These are phyloP conservation scores for Leptomonas seymouri DNA, from an alignment of 208 protist species.

Conservation along the genomic window DNA sequence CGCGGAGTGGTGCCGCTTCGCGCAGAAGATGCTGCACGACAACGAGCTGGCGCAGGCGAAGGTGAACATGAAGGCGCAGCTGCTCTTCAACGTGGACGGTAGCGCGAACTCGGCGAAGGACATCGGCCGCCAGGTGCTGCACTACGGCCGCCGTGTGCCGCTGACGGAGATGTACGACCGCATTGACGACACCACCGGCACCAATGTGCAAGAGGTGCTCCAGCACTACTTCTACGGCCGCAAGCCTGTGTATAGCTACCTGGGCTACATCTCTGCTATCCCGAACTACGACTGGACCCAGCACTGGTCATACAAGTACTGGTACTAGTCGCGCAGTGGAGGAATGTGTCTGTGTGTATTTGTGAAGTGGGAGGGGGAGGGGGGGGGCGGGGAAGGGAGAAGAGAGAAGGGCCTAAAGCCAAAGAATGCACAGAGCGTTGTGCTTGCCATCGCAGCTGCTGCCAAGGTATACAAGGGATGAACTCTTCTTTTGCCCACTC, in stretches of 20 bases:
- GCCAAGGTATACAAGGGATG: not conserved
- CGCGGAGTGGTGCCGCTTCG: slow-evolving; percentile 86
- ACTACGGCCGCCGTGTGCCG: slow-evolving; percentile 83
- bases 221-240: slow-evolving; percentile 93
- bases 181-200: slow-evolving; percentile 89
- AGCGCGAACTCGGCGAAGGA: slow-evolving; percentile 86
- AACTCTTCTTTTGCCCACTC: no score
- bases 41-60: slow-evolving; percentile 89
- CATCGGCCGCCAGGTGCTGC: slow-evolving; percentile 86
- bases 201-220: slow-evolving; percentile 85
- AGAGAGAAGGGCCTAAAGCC: not conserved
- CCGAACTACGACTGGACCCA: slow-evolving; percentile 89
- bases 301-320: slow-evolving; percentile 93
- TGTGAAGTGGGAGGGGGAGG: not conserved
- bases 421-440: not conserved
- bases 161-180: slow-evolving; percentile 92
- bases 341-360: not conserved
- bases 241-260: slow-evolving; percentile 88
- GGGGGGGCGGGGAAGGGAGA: not conserved
- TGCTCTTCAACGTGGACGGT: slow-evolving; percentile 92
- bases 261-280: slow-evolving; percentile 81
- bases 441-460: not conserved
- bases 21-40: slow-evolving; percentile 84
- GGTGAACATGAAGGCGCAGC: slow-evolving; percentile 89
- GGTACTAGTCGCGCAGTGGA: slow-evolving; percentile 61